Percentiles rank a stretch among this genome's conserved stretches.
Conservation (phyloP, 2,329 filamentous ascomycete species). For the Chaetomium sp. region DNA sequence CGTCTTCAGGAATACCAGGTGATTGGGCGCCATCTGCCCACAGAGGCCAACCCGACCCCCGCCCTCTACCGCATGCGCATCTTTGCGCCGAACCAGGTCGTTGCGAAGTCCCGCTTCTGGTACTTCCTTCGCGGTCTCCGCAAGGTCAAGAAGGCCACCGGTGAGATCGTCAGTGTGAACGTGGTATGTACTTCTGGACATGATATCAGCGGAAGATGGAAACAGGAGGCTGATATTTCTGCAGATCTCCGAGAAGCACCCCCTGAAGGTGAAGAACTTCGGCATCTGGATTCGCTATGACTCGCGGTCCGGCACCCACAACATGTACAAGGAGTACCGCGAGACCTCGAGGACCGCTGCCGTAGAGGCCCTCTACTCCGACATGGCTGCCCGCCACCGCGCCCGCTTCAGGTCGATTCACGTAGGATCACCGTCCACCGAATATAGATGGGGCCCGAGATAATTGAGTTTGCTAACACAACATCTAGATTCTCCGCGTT, state of each 20-base stretch:
- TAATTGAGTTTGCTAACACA: conserved; percentile 24
- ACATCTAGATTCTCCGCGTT: conserved; percentile 83
- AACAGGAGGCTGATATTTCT: conserved; percentile 11
- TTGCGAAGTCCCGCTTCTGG: conserved; percentile 99
- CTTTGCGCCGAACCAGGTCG: conserved; percentile 95
- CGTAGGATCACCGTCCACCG: conserved; percentile 54
- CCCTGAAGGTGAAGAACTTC: conserved; percentile 99
- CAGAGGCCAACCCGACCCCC: conserved; percentile 92
- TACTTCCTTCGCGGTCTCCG: conserved; percentile 99
- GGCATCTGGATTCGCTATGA: conserved; percentile 99
- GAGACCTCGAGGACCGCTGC: conserved; percentile 95
- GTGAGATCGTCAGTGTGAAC: conserved; percentile 98
- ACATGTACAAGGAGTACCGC: conserved; percentile 99
- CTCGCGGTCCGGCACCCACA: conserved; percentile 99
- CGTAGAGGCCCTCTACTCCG: conserved; percentile 95
- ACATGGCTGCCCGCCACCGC: conserved; percentile 99
- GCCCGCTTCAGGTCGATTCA: conserved; percentile 97
- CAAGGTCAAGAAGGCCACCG: conserved; percentile 99
- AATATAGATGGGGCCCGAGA: neutral
- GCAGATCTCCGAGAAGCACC: conserved; percentile 97
- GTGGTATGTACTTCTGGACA: conserved; percentile 55
- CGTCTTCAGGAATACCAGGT: conserved; percentile 99
- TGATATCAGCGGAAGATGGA: neutral
- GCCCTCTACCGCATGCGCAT: conserved; percentile 99
- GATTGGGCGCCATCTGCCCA: conserved; percentile 98